Evolutionary conservation across 2,329 filamentous ascomycete species (phyloP).

Genomic region (Ophiocordyceps camponoti-saundersi): DNA sequence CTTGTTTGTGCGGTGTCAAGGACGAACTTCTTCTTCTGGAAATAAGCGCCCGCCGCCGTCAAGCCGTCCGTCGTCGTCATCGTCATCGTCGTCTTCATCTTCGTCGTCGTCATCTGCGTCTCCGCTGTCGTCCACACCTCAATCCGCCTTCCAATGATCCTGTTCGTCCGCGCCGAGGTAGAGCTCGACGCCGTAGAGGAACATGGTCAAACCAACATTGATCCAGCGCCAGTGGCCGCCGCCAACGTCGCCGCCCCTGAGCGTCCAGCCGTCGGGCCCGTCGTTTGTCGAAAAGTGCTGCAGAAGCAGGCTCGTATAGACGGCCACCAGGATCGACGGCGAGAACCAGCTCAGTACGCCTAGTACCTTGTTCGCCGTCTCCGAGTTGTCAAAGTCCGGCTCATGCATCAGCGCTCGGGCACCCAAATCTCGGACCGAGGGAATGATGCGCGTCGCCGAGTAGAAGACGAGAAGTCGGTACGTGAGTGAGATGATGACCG

Average conservation of each 20-base stretch:
- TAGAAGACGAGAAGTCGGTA: slow-evolving; percentile 94
- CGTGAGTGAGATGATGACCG: slow-evolving; percentile 83
- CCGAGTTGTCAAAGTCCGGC: slow-evolving; percentile 68
- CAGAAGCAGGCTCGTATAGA: slow-evolving; percentile 88
- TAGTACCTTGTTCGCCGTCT: slow-evolving; percentile 64
- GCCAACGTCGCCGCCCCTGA: slow-evolving; percentile 61
- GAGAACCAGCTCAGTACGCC: slow-evolving; percentile 87
- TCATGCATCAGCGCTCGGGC: slow-evolving; percentile 71
- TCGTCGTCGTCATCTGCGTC: background rate
- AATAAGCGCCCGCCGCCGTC: too few relatives aligned
- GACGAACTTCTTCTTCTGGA: too few relatives aligned
- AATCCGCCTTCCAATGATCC: slow-evolving; percentile 94
- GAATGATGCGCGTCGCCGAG: slow-evolving; percentile 87
- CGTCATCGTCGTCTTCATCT: background rate
- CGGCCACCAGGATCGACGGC: slow-evolving; percentile 82
- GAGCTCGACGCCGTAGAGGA: slow-evolving; percentile 76
- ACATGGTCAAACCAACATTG: slow-evolving; percentile 80
- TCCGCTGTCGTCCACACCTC: slow-evolving; percentile 14
- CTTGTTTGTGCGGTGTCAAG: too few relatives aligned
- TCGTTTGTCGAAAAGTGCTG: slow-evolving; percentile 81
- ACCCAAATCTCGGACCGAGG: slow-evolving; percentile 75
- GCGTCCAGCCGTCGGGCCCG: slow-evolving; percentile 62
- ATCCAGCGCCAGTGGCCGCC: slow-evolving; percentile 89
- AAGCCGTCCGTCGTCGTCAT: background rate
- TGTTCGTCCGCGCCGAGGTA: slow-evolving; percentile 73